These are phyloP conservation scores for Yamadazyma scolyti DNA, from an alignment of 805 yeast genomes.

Conservation along the genomic window DNA sequence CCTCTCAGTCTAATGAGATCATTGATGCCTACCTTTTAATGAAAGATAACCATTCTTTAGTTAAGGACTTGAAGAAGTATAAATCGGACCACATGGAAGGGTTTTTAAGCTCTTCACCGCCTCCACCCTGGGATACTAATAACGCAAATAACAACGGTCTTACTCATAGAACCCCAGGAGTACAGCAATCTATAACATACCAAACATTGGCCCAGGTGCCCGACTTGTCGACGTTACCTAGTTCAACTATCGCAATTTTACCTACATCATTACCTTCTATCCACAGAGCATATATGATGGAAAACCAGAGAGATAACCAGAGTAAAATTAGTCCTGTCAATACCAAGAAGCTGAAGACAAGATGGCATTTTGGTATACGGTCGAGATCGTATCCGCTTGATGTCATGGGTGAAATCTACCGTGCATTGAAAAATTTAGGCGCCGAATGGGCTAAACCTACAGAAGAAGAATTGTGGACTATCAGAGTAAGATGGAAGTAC, in stretches of 20 bases:
- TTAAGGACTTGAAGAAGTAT: constrained; percentile 58
- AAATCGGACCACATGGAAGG: constrained; percentile 53
- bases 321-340: constrained; percentile 48
- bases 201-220: constrained; percentile 47
- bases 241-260: constrained; percentile 83
- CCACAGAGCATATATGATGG: constrained; percentile 89
- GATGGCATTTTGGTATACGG: constrained; percentile 98
- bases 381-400: constrained; percentile 95
- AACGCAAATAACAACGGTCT: constrained; percentile 13
- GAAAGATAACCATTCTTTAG: constrained; percentile 71
- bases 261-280: constrained; percentile 94
- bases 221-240: constrained; percentile 50
- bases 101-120: constrained; percentile 59
- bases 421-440: constrained; percentile 88
- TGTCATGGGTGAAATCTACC: constrained; percentile 97
- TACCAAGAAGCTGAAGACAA: constrained; percentile 82
- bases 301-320: constrained; percentile 20
- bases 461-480: constrained; percentile 95
- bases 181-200: constrained; percentile 42
- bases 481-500: constrained; percentile 90
- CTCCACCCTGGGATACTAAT: constrained; percentile 39
- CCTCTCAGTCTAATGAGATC: constrained; percentile 57
- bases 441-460: constrained; percentile 98
- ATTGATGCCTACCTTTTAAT: constrained; percentile 82
- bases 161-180: constrained; percentile 35